Evolutionary conservation across 2,329 filamentous ascomycete species (phyloP), one percentile per base, ranked within the genome.

Genomic region (Neurospora sp.): DNA sequence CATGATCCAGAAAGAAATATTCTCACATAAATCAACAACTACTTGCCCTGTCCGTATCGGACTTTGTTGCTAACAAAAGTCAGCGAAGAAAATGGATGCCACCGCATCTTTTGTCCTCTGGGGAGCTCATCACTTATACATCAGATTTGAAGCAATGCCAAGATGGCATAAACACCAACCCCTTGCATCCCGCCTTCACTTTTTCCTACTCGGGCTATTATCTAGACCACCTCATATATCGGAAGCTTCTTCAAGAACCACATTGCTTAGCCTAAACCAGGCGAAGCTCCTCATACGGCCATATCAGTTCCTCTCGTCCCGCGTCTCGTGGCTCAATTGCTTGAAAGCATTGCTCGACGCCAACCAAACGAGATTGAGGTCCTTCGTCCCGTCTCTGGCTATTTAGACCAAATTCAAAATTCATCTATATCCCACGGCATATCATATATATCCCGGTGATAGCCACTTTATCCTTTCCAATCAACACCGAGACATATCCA

Each of bases 381-480:
- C 33, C 15, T 43, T n/a, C 42, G 5, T 19, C 67, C 19, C 39
- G 39, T 46, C 13, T 15, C 40, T 39, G 38, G 7, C 42, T 46
- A 42, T 46, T 68, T 52, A 46, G 42, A 1, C 11, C 40, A 36
- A n/a, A 33, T 52, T 19, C 10, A 15, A 17, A 46, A 68, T 33
- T 52, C 67, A 42, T 28, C 15, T 42, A 33, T 42, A 42, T 28
- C 23, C 19, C n/a, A 23, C 36, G 36, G 17, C 66, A 38, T 40
- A 67, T 38, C n/a, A 17, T n/a, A 36, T 23, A 43, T 28, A 52
- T 52, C 19, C 43, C 1, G 23, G 52, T 0, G 1, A 58, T 76
- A 74, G 2, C 71, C 72, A 71, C 71, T 74, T 74, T 74, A 76
- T 75, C 73, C 75, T 67, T 40, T 38, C 38, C 23, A 62, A 33